Percentiles rank a stretch among this genome's conserved stretches.
phyloP scores from a whole-genome alignment of 768 basidiomycete species.

The Amanita pseudoporphyria region DNA sequence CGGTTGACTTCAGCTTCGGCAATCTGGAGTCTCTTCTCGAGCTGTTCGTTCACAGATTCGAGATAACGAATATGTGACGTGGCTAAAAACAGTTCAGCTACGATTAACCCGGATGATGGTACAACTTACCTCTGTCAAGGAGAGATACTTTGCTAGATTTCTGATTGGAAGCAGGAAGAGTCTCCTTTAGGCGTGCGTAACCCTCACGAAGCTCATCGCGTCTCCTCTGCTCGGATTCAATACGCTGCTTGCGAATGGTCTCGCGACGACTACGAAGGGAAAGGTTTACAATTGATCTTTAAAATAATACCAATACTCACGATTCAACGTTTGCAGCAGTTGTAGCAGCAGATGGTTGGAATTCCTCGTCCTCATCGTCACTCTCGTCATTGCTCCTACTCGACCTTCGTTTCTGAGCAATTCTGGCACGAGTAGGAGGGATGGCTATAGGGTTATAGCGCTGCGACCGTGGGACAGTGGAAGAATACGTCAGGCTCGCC shows the following conservation, averaged over 20 bases:
- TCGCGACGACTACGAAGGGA: slow-evolving; percentile 56
- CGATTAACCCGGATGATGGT: neutral
- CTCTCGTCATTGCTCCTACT: slow-evolving; percentile 54
- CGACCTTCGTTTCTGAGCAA: slow-evolving; percentile 32
- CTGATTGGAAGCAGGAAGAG: slow-evolving; percentile 83
- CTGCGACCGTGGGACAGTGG: slow-evolving; percentile 59
- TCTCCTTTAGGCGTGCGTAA: slow-evolving; percentile 84
- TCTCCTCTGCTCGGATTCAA: slow-evolving; percentile 88
- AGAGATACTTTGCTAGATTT: slow-evolving; percentile 89
- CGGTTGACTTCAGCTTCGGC: slow-evolving; percentile 76
- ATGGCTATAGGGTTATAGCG: slow-evolving; percentile 71
- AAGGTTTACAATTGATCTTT: neutral
- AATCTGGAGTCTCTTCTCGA: slow-evolving; percentile 67
- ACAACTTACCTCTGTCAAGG: slow-evolving; percentile 70
- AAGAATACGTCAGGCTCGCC: slow-evolving; percentile 36
- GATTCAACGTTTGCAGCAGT: slow-evolving; percentile 44
- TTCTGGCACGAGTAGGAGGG: slow-evolving; percentile 42
- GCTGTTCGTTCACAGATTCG: slow-evolving; percentile 67
- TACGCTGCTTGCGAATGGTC: slow-evolving; percentile 85
- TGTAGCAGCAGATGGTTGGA: slow-evolving; percentile 40
- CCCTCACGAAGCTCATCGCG: slow-evolving; percentile 91
- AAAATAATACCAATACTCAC: slow-evolving; percentile 20
- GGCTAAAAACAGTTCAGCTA: slow-evolving; percentile 29
- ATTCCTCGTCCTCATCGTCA: slow-evolving; percentile 70
- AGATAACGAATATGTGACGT: slow-evolving; percentile 83